Percentiles rank a stretch among this genome's conserved stretches.
These are phyloP conservation scores for Abrus pulchellus DNA, from an alignment of 306 rosid species.

Conservation along the genomic window DNA sequence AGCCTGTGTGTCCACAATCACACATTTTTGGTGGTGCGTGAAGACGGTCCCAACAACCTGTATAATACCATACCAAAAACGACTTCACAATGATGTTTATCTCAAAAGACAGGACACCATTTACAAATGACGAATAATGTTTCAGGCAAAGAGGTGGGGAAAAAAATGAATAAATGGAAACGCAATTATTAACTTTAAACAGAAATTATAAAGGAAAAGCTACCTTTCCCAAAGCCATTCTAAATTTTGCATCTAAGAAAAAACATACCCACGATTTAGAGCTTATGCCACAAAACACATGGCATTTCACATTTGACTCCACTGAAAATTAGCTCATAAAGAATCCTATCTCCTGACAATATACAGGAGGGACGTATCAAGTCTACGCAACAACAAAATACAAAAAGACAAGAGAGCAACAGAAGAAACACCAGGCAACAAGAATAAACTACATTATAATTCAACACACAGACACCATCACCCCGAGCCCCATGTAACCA, in stretches of 20 bases:
- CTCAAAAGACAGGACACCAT: conserved; percentile 37
- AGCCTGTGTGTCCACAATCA: conserved; percentile 89
- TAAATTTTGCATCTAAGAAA: conserved; percentile 46
- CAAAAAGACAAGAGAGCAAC: not conserved
- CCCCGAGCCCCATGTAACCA: not conserved
- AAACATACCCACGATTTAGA: conserved; percentile 46
- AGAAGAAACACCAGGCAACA: not conserved
- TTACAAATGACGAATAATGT: not conserved
- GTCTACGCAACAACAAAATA: conserved; percentile 26
- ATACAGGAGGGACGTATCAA: conserved; percentile 48
- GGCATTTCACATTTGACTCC: conserved; percentile 50
- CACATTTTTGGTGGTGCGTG: conserved; percentile 98
- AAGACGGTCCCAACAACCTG: conserved; percentile 90
- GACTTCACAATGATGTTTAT: conserved; percentile 31
- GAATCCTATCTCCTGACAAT: conserved; percentile 50
- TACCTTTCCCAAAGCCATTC: not conserved
- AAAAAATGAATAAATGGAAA: conserved; percentile 25
- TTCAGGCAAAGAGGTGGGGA: not conserved
- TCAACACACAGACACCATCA: not conserved
- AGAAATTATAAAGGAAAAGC: conserved; percentile 1
- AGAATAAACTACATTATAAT: not conserved
- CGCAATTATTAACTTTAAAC: conserved; percentile 21
- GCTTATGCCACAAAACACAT: conserved; percentile 52
- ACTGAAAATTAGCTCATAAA: conserved; percentile 49
- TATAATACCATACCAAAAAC: conserved; percentile 49